Base-by-base conservation (phyloP, 352 stramenopile species). In the Stramenopiles sp. region DNA sequence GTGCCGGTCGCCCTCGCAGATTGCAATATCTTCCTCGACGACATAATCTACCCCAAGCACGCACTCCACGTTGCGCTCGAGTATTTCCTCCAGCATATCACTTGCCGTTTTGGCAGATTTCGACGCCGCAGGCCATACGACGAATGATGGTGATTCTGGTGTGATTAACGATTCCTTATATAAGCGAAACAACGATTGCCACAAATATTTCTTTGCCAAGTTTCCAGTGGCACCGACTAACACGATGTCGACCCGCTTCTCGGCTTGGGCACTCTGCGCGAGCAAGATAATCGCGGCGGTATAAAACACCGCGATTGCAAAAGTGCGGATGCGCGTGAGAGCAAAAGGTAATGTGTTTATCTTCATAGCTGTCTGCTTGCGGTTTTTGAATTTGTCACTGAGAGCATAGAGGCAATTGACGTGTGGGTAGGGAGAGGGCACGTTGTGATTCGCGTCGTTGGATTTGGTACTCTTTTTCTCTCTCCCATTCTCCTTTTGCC, bases 141-240 rank as follows among this genome's bases (percentile, higher is more conserved):
- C 71, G 88, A 81, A 75, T 91, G 86, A 1, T 85, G 55, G 75
- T 87, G 84, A 1, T 67, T 55, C 0, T 33, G 82, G 22, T 25
- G 76, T 22, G 39, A 67, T 14, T 81, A 75, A 0, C 81, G 81
- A 27, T 90, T 76, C 8, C 89, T 80, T 7, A 87, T 14, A 87
- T 75, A 93, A 80, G 0, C 88, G 88, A 81, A 92, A 90, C 75
- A 87, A 84, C n/a, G 89, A 84, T 7, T 89, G 87, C 89, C 90
- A 94, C 44, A 94, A 84, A 86, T 93, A 93, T 75, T 93, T 93
- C 22, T 87, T 81, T n/a, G 90, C 89, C 75, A 94, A 85, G 84
- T 93, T 90, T 29, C 90, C 90, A 0, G 90, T 94, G 27, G 88
- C 89, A 29, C 89, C 90, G 0, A 89, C 80, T 31, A 94, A 76